Base-by-base conservation (phyloP, 2,329 filamentous ascomycete species). In the Penicillium rolfsii region DNA sequence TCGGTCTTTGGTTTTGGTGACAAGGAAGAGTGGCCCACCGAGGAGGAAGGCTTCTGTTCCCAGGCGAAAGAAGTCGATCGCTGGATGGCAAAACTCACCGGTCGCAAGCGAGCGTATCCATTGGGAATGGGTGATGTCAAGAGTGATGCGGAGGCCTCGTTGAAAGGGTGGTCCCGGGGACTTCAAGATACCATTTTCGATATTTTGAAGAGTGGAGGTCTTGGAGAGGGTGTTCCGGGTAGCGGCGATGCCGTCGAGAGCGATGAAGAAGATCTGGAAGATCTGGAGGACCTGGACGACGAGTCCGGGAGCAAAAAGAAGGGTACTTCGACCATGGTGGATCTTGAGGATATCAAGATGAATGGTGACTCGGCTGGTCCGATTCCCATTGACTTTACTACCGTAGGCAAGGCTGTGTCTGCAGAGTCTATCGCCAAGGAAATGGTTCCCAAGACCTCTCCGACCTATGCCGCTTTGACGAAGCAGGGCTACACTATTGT, bases 401-500 rank as follows among this genome's bases (percentile, higher is more conserved):
- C 82, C 1, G 80, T 76, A 24, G 75, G 80, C 28, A 85, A 84
- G 64, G 61, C 76, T 0, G 74, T 80, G 2, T 70, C 78, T 0
- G 63, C 74, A 9, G 57, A 74, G 14, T 56, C 70, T 7, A 77
- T 80, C 4, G 79, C 85, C 54, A 97, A 97, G 76, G 91, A 96
- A 73, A 99, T 99, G 95, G 95, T 98, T 0, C 92, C 95, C 8
- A 90, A 89, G 64, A 87, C 88, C 62, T 97, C 94, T 1, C 94
- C 95, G 0, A 98, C 95, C 0, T 93, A 96, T 72, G 84, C 87
- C 12, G 86, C 94, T 19, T 85, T 98, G 46, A 98, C 94, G 0
- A 99, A 98, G 75, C 94, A 99, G 82, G 94, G 94, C 28, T 98
- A 98, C 75, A 89, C 91, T 0, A 97, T 98, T 60, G 90, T 99